Evolutionary conservation across 768 basidiomycete species (phyloP).

Genomic region (Floccularia luteovirens): DNA sequence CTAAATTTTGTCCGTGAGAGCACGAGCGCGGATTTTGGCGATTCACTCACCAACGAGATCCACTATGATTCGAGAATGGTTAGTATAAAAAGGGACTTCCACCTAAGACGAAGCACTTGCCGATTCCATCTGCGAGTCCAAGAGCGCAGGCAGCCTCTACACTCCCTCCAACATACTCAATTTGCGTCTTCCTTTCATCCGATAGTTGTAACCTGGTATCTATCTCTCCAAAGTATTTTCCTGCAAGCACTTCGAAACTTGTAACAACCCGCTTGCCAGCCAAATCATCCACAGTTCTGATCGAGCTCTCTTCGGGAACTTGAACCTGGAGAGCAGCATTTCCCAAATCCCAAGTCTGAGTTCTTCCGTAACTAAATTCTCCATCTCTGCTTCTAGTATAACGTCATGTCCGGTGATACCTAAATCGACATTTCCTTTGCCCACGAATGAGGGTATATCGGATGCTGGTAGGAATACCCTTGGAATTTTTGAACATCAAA

Average conservation of each 20-base stretch:
- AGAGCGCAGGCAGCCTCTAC: constrained; percentile 97
- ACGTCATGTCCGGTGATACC: constrained; percentile 99
- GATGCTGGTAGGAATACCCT: constrained; percentile 96
- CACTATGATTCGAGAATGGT: constrained; percentile 36
- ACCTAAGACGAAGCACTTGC: constrained; percentile 33
- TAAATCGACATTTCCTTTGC: constrained; percentile 92
- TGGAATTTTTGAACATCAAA: constrained; percentile 5
- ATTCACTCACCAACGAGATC: constrained; percentile 83
- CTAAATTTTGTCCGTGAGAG: constrained; percentile 27
- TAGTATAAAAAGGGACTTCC: constrained; percentile 2
- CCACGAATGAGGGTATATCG: constrained; percentile 98
- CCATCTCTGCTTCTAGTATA: constrained; percentile 85
- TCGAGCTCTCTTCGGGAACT: constrained; percentile 69
- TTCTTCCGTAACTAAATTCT: constrained; percentile 66
- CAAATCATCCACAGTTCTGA: constrained; percentile 71
- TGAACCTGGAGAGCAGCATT: constrained; percentile 89
- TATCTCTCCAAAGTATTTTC: constrained; percentile 63
- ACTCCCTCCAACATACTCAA: constrained; percentile 95
- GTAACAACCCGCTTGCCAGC: constrained; percentile 92
- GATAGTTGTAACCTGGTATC: constrained; percentile 48
- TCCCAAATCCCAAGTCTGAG: constrained; percentile 86
- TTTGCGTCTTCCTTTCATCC: constrained; percentile 59
- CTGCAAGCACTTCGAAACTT: constrained; percentile 86
- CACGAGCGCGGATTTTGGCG: background rate
- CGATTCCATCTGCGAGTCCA: constrained; percentile 95